A percentile compares a stretch with the other conserved stretches of the same genome.
phyloP scores from a whole-genome alignment of 768 basidiomycete species.

The Amanita thiersii region DNA sequence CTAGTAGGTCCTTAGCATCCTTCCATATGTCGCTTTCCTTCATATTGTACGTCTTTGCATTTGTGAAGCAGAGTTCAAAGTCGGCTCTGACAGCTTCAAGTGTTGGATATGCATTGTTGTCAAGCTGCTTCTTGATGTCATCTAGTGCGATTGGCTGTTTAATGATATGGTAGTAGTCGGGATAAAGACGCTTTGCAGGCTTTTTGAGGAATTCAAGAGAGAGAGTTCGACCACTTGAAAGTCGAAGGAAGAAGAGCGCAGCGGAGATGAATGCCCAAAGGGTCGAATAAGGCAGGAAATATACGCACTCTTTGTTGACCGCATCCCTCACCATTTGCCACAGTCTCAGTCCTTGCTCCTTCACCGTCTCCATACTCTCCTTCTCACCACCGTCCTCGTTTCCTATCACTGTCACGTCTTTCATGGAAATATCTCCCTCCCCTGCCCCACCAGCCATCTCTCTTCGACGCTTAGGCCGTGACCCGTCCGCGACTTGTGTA shows the following conservation, averaged over 20 bases:
- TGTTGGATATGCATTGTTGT: constrained; percentile 47
- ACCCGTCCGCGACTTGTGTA: constrained; percentile 25
- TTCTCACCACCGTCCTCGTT: constrained; percentile 15
- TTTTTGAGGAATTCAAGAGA: constrained; percentile 60
- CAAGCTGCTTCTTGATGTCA: constrained; percentile 79
- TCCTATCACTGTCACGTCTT: constrained; percentile 18
- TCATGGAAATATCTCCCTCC: constrained; percentile 32
- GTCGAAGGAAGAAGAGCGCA: constrained; percentile 19
- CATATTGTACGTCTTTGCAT: constrained; percentile 78
- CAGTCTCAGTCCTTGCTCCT: constrained; percentile 60
- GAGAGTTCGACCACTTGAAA: constrained; percentile 51
- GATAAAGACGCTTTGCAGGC: constrained; percentile 65
- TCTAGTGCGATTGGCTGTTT: constrained; percentile 79
- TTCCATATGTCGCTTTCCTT: constrained; percentile 72
- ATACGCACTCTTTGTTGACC: constrained; percentile 77
- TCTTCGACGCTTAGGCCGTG: constrained; percentile 37
- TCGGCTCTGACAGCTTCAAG: constrained; percentile 63
- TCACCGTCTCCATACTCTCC: constrained; percentile 30
- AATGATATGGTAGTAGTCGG: constrained; percentile 84
- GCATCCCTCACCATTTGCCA: constrained; percentile 79
- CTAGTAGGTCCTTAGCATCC: constrained; percentile 78
- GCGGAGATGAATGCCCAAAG: constrained; percentile 22
- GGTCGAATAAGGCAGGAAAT: constrained; percentile 36
- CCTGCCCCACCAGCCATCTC: constrained; percentile 26
- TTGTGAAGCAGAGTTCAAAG: constrained; percentile 72